Evolutionary conservation across 192 early-diverging fungal species (phyloP), one percentile per base, ranked within the genome.

Genomic region (Podila verticillata): DNA sequence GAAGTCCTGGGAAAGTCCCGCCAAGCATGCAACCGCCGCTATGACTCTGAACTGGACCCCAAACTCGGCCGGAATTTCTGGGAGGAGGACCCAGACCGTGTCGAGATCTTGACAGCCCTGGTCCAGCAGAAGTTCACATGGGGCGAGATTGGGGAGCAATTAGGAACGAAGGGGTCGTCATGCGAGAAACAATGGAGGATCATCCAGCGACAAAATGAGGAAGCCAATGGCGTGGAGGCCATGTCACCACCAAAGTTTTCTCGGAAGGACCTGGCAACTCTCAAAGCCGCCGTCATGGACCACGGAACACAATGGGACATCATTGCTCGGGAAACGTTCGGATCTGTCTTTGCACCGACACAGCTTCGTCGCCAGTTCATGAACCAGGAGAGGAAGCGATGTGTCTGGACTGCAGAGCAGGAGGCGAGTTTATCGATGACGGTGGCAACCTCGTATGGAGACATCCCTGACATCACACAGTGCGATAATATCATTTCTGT

Each of bases 21-120:
- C n/a, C 73, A 75, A 57, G 59, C 66, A 5, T 75, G 73, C 29
- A 75, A 68, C 44, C 59, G 61, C 17, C 65, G 73, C 7, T 75
- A 63, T 30, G 54, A 75, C 48, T 17, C 73, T 63, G 61, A 63
- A 0, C 48, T 75, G 30, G 36, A 63, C n/a, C 73, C 73, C 4
- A 22, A 36, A 15, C 54, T 44, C 12, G 72, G 65, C 0, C 22
- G 17, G 7, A 10, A 47, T n/a, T 75, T 75, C 39, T 75, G 73
- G 73, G 36, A 26, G 10, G 10, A 47, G 13, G 32, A 68, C 17
- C 60, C 48, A 1, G 60, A 68, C 2, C 49, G 15, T 13, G 63
- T 32, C n/a, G 48, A 31, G 5, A 22, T 48, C 12, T 32, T 75
- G 4, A n/a, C 20, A 5, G 29, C 30, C 7, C n/a, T 68, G 2